Evolutionary conservation across 2,329 filamentous ascomycete species (phyloP).

Genomic region (Diaporthe australafricana): DNA sequence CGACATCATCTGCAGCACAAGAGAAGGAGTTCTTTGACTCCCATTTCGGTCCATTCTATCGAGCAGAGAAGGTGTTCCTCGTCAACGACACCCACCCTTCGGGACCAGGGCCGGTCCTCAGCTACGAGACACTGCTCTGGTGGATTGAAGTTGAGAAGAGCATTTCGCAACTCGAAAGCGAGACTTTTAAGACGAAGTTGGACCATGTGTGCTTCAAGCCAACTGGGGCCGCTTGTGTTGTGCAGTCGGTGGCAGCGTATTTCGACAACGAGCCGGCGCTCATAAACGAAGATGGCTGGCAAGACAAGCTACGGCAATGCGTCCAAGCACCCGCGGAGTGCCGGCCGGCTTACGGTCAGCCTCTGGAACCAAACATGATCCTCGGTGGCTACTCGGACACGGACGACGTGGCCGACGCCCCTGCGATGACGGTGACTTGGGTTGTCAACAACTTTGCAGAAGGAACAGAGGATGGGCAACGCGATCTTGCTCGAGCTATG

Average conservation of each 20-base stretch:
- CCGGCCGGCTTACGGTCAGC: slow-evolving; percentile 88
- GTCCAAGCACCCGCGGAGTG: slow-evolving; percentile 85
- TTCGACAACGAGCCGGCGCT: slow-evolving; percentile 76
- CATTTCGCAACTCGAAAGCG: slow-evolving; percentile 78
- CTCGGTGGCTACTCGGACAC: slow-evolving; percentile 81
- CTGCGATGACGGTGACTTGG: slow-evolving; percentile 91
- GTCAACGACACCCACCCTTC: slow-evolving; percentile 83
- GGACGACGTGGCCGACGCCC: slow-evolving; percentile 75
- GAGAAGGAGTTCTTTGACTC: slow-evolving; percentile 95
- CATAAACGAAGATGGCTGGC: slow-evolving; percentile 77
- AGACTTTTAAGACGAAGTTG: slow-evolving; percentile 75
- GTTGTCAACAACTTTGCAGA: slow-evolving; percentile 87
- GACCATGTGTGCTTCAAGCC: slow-evolving; percentile 95
- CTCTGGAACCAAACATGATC: slow-evolving; percentile 85
- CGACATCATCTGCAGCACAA: slow-evolving; percentile 87
- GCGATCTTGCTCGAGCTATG: slow-evolving; percentile 78
- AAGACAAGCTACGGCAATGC: slow-evolving; percentile 77
- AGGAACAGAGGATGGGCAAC: too few relatives aligned
- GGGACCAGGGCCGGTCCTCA: slow-evolving; percentile 81
- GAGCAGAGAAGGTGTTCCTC: slow-evolving; percentile 91
- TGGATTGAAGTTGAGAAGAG: slow-evolving; percentile 92
- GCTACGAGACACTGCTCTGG: slow-evolving; percentile 90
- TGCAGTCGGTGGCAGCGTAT: slow-evolving; percentile 93
- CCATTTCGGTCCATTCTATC: slow-evolving; percentile 95
- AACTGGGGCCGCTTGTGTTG: slow-evolving; percentile 86